phyloP scores from a whole-genome alignment of 495 filamentous ascomycete species.

The Aspergillus coremiiformis region DNA sequence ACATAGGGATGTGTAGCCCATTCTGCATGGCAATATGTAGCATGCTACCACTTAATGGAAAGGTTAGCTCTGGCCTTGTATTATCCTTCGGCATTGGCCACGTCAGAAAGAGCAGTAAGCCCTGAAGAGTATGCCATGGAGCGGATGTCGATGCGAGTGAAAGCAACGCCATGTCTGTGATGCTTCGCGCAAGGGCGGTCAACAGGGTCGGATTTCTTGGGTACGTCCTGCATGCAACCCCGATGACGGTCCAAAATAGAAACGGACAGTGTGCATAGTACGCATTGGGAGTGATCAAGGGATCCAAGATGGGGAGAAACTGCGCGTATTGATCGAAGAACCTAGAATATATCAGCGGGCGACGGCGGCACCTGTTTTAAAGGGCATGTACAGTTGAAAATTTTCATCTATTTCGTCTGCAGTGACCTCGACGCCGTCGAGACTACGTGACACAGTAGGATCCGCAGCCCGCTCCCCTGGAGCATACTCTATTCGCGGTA shows the following conservation, averaged over 20 bases:
- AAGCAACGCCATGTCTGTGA: conserved; percentile 40
- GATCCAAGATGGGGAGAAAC: conserved; percentile 41
- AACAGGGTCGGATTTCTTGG: conserved; percentile 37
- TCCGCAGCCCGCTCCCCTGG: conserved; percentile 6
- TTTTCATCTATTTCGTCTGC: conserved; percentile 33
- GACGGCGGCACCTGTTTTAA: background rate
- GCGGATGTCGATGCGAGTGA: conserved; percentile 30
- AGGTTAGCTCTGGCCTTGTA: conserved; percentile 34
- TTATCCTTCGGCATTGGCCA: conserved; percentile 46
- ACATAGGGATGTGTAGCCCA: conserved; percentile 42
- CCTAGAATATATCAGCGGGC: conserved; percentile 17
- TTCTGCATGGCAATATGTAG: conserved; percentile 45
- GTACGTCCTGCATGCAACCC: conserved; percentile 33
- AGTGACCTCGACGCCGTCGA: conserved; percentile 24
- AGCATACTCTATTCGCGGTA: conserved; percentile 2
- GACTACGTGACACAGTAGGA: conserved; percentile 19
- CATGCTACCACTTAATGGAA: conserved; percentile 34
- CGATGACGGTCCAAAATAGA: conserved; percentile 46
- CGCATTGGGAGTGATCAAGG: conserved; percentile 30
- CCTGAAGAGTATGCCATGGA: conserved; percentile 43
- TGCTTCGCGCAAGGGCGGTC: conserved; percentile 28
- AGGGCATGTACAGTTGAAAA: conserved; percentile 22
- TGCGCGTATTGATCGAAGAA: conserved; percentile 41
- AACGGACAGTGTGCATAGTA: conserved; percentile 40
- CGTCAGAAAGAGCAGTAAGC: conserved; percentile 38